Evolutionary conservation across 176 grass and related monocot genomes (phyloP), one percentile per base, ranked within the genome.

Genomic region (Zoysia japonica): DNA sequence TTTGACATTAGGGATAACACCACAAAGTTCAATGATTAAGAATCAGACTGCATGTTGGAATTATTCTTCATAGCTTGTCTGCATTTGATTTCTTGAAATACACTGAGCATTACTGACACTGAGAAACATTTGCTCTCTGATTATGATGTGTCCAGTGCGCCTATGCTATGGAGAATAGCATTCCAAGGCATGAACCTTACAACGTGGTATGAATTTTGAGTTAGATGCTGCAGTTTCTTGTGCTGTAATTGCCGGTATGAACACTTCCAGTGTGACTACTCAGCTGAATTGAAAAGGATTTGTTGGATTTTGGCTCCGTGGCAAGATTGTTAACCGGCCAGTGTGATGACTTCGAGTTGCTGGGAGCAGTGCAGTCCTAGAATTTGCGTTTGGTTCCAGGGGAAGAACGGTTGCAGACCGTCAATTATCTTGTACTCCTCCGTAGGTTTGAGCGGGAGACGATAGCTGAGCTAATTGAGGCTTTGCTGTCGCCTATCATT

Each of bases 31-130:
- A 46, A 3, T 50, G 47, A 16, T 42, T 9, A 48, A 66, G 36
- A 78, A 37, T 12, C 67, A 44, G 42, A 19, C 69, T 53, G 73
- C 68, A 19, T 87, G 39, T 71, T 56, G 17, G 73, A 11, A 15
- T 83, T 72, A 37, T 43, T 7, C 8, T 78, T 7, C 41, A 41
- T 67, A 38, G 12, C 49, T 49, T 77, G 4, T 13, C 5, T 40
- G 15, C 12, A 9, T 7, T 47, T 61, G 12, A 7, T 38, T 47
- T 76, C 61, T 72, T 9, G 7, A 61, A 45, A 17, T 62, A 44
- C 42, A 61, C 6, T 43, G 15, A 59, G 0, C 28, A 28, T 28
- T 28, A 28, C 28, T 28, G 28, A 28, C 28, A 28, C 28, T 28
- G 28, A 28, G 28, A 38, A 45, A n/a, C 54, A 15, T n/a, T 35